Percentiles rank a stretch among this genome's conserved stretches.
These are phyloP conservation scores for Trifolium subterraneum DNA, from an alignment of 306 rosid species.

Conservation along the genomic window DNA sequence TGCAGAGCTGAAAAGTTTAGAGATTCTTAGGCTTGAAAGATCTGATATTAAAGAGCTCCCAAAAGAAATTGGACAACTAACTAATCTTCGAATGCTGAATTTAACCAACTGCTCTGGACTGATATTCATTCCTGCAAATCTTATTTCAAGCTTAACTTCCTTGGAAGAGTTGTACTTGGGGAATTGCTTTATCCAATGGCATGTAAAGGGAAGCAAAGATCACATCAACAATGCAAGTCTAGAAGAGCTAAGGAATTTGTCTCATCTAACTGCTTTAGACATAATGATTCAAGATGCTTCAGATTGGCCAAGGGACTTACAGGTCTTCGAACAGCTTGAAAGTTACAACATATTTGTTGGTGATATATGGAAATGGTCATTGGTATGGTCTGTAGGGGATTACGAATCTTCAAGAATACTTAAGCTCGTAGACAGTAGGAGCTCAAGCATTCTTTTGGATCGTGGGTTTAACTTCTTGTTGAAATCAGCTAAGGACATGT, in stretches of 20 bases:
- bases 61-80: background rate
- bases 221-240: background rate
- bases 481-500: background rate
- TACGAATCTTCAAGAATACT: background rate
- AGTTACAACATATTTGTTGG: slow-evolving; percentile 22
- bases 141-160: background rate
- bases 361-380: background rate
- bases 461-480: background rate
- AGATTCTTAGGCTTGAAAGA: background rate
- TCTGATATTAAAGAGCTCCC: background rate
- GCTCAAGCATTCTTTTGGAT: background rate
- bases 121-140: background rate
- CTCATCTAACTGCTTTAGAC: background rate
- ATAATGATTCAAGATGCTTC: background rate
- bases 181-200: background rate
- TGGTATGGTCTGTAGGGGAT: background rate
- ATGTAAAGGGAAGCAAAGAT: background rate
- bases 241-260: slow-evolving; percentile 29
- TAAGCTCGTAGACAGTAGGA: background rate
- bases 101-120: background rate
- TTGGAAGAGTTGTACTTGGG: slow-evolving; percentile 6
- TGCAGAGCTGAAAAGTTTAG: background rate
- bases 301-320: background rate
- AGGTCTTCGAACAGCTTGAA: background rate
- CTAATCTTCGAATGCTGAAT: background rate